Conservation (phyloP, 768 basidiomycete species). For the Inosperma sp. region DNA sequence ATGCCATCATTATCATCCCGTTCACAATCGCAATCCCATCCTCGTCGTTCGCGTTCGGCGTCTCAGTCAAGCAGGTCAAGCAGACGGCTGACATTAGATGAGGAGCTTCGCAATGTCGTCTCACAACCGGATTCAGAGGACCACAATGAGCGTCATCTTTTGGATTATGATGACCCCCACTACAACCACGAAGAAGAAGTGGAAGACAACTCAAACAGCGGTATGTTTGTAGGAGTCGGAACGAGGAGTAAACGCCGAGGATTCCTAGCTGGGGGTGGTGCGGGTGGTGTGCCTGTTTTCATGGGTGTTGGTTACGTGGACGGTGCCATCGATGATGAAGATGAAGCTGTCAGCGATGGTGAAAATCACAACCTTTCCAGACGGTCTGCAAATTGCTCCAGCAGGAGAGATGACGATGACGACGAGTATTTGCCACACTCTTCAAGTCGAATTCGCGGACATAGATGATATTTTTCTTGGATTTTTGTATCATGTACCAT, state of each 20-base stretch:
- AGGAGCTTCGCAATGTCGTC: slow-evolving; percentile 51
- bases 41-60: not conserved
- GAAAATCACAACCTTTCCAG: slow-evolving; percentile 15
- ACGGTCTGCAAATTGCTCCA: not conserved
- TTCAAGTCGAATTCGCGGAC: slow-evolving; percentile 9
- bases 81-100: slow-evolving; percentile 56
- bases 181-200: slow-evolving; percentile 24
- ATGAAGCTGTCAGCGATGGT: slow-evolving; percentile 15
- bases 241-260: slow-evolving; percentile 49
- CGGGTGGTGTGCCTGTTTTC: slow-evolving; percentile 63
- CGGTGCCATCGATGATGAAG: slow-evolving; percentile 40
- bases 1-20: not conserved
- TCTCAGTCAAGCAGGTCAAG: slow-evolving; percentile 18
- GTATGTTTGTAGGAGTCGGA: slow-evolving; percentile 51
- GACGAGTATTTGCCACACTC: slow-evolving; percentile 21
- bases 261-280: slow-evolving; percentile 73
- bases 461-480: slow-evolving; percentile 11
- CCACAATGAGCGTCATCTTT: not conserved
- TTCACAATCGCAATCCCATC: not conserved
- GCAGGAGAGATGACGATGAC: slow-evolving; percentile 12
- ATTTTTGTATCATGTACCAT: not conserved
- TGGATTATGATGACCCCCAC: no score
- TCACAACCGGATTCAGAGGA: slow-evolving; percentile 14
- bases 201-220: slow-evolving; percentile 43
- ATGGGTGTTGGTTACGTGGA: slow-evolving; percentile 67